These are phyloP conservation scores for Beauveria australis DNA, from an alignment of 2,329 filamentous ascomycete genomes.

Conservation along the genomic window DNA sequence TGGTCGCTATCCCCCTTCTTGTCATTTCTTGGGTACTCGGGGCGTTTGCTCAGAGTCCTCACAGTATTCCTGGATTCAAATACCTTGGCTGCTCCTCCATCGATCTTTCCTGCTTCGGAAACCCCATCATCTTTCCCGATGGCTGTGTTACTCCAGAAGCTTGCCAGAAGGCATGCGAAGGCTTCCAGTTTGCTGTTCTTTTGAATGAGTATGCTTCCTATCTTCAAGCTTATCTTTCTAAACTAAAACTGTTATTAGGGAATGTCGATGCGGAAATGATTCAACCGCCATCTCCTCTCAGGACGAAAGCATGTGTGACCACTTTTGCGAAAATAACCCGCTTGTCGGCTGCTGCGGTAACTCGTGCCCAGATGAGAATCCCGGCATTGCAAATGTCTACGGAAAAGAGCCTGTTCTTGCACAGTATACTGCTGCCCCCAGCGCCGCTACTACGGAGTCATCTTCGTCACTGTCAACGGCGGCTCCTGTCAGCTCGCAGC, in stretches of 20 bases:
- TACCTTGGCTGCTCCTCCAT: constrained; percentile 22
- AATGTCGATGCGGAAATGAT: constrained; percentile 29
- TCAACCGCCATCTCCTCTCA: constrained; percentile 19
- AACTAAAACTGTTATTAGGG: constrained; percentile 18
- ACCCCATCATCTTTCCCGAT: constrained; percentile 18
- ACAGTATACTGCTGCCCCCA: constrained; percentile 9
- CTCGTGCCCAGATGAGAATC: constrained; percentile 19
- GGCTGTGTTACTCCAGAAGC: constrained; percentile 18
- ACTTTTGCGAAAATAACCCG: constrained; percentile 22
- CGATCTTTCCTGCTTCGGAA: constrained; percentile 19
- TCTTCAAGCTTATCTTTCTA: fast-evolving
- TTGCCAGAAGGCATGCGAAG: constrained; percentile 22
- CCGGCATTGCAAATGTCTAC: constrained; percentile 26
- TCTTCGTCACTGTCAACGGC: constrained; percentile 6
- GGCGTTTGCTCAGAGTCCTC: constrained; percentile 13
- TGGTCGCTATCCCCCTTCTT: constrained; percentile 10
- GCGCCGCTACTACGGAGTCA: constrained; percentile 1
- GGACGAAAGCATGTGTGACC: constrained; percentile 24
- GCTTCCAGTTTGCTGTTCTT: constrained; percentile 21
- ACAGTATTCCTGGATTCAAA: constrained; percentile 16
- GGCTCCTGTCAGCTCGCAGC: constrained; percentile 3
- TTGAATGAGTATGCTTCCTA: constrained; percentile 21
- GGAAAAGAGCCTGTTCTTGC: constrained; percentile 11
- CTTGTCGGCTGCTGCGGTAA: constrained; percentile 27
- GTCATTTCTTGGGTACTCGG: constrained; percentile 7